phyloP scores from a whole-genome alignment of 352 stramenopile species.

The Phytophthora sojae region DNA sequence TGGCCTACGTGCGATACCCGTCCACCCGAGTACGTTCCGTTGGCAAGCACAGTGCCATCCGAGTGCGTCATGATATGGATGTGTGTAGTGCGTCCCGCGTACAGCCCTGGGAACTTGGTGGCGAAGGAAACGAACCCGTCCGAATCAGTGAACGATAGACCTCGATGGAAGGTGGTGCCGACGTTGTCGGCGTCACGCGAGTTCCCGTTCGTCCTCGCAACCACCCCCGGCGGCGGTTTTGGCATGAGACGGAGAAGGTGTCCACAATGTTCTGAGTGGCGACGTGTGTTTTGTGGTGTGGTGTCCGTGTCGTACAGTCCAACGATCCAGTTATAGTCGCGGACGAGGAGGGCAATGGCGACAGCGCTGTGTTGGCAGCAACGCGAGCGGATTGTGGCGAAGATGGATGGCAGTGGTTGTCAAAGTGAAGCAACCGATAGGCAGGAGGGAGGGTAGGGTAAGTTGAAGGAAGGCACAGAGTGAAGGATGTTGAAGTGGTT shows the following conservation, averaged over 20 bases:
- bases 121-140: conserved; percentile 32
- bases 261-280: neutral
- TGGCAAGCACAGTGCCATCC: conserved; percentile 20
- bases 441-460: neutral
- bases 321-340: too few relatives aligned
- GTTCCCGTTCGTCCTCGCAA: conserved; percentile 28
- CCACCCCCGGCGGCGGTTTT: conserved; percentile 6
- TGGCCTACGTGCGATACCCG: conserved; percentile 29
- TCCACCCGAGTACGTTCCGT: conserved; percentile 25
- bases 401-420: too few relatives aligned
- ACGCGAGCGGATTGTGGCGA: too few relatives aligned
- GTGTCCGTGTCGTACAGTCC: too few relatives aligned
- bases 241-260: too few relatives aligned
- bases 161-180: conserved; percentile 28
- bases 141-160: conserved; percentile 22
- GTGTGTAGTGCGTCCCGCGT: conserved; percentile 26
- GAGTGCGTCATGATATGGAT: conserved; percentile 32
- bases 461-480: neutral
- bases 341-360: too few relatives aligned
- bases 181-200: conserved; percentile 22
- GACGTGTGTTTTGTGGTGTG: too few relatives aligned
- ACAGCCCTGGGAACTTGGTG: conserved; percentile 32
- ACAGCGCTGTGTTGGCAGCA: too few relatives aligned
- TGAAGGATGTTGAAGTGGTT: neutral
- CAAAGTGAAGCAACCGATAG: neutral